Conservation (phyloP, 306 rosid species). For the Sesbania bispinosa region DNA sequence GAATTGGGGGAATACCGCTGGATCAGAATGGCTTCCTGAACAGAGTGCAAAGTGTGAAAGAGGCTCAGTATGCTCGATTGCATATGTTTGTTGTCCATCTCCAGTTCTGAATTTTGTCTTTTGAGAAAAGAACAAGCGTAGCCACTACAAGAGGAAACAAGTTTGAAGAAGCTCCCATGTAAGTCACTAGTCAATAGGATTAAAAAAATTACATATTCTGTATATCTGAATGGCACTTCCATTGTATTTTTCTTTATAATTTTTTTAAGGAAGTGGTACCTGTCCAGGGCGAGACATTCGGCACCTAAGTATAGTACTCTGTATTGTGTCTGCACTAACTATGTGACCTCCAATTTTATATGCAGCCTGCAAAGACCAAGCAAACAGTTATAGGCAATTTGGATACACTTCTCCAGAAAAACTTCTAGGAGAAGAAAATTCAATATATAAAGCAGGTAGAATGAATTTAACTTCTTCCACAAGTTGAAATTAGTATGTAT, state of each 20-base stretch:
- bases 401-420: too few species aligned
- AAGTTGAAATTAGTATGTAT: too few species aligned
- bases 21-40: slow-evolving; percentile 94
- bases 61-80: slow-evolving; percentile 67
- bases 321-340: slow-evolving; percentile 84
- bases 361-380: slow-evolving; percentile 72
- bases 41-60: slow-evolving; percentile 86
- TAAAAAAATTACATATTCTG: background rate
- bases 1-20: slow-evolving; percentile 61
- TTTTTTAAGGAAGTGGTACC: slow-evolving; percentile 37
- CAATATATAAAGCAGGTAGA: too few species aligned
- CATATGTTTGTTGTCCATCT: slow-evolving; percentile 64
- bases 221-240: background rate
- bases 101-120: slow-evolving; percentile 68
- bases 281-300: slow-evolving; percentile 91
- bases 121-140: slow-evolving; percentile 64
- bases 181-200: background rate
- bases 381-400: too few species aligned
- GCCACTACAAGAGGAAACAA: slow-evolving; percentile 62
- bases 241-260: too few species aligned
- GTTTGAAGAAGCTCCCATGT: background rate
- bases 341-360: slow-evolving; percentile 90
- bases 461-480: too few species aligned
- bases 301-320: slow-evolving; percentile 76
- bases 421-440: too few species aligned